phyloP scores from a whole-genome alignment of 1,284 basidiomycete species.

The Ceratobasidium sp. region DNA sequence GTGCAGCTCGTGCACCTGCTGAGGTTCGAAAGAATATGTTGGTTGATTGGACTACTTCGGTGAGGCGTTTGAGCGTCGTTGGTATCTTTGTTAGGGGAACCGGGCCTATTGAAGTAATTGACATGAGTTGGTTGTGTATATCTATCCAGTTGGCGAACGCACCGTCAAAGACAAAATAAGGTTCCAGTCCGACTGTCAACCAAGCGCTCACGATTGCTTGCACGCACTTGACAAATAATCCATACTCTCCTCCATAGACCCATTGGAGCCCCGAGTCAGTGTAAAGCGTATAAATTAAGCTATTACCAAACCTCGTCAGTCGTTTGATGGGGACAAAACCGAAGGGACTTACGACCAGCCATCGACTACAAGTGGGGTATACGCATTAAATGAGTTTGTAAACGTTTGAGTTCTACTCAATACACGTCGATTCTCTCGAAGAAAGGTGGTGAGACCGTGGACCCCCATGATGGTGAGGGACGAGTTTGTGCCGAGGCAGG shows the following conservation, averaged over 20 bases:
- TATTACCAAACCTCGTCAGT: conserved; percentile 48
- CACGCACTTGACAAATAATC: conserved; percentile 62
- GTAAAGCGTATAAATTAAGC: conserved; percentile 80
- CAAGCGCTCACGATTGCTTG: conserved; percentile 68
- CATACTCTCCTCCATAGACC: conserved; percentile 87
- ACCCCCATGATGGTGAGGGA: conserved; percentile 68
- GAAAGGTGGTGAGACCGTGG: conserved; percentile 78
- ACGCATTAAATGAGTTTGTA: conserved; percentile 41
- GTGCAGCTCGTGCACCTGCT: conserved; percentile 66
- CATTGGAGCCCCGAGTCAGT: conserved; percentile 71
- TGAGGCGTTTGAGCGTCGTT: conserved; percentile 68
- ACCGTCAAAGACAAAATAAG: conserved; percentile 95
- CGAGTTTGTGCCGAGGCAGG: background rate
- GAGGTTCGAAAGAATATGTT: conserved; percentile 88
- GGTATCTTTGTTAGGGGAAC: conserved; percentile 76
- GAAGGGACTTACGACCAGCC: conserved; percentile 80
- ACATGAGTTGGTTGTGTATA: too few relatives aligned
- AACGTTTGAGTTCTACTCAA: conserved; percentile 63
- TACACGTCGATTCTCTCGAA: conserved; percentile 71
- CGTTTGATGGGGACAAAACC: conserved; percentile 18
- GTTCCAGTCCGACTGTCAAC: conserved; percentile 73
- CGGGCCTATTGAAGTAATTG: conserved; percentile 72
- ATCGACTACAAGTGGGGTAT: conserved; percentile 71
- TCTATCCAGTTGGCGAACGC: too few relatives aligned
- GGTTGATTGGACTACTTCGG: conserved; percentile 66